Base-by-base conservation (phyloP, 2,329 filamentous ascomycete species). In the Fusarium acutatum region DNA sequence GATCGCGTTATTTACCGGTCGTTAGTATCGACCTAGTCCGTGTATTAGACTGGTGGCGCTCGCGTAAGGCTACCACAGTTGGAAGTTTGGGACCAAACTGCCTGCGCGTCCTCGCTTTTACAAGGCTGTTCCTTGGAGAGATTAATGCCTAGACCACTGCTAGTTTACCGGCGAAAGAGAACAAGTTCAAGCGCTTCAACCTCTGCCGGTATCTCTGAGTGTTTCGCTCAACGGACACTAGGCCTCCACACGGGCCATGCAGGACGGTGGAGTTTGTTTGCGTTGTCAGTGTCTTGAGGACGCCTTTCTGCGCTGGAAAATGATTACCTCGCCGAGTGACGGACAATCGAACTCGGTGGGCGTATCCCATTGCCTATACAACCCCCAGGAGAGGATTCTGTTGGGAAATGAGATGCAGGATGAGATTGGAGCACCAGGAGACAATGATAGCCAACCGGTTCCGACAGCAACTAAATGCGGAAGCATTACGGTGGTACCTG, bases 41-140 rank as follows among this genome's bases (percentile, higher is more conserved):
- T 30, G 24, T 35, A 37, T 56, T 74, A 72, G 71, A 38, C 71
- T 38, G 67, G 71, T 73, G 71, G 71, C 71, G 63, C 63, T 74
- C 67, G 67, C 62, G 67, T 68, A 72, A 64, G 71, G 71, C 71
- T 56, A 64, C 46, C 49, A 43, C 41, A 37, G 46, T 73, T 67
- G 67, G 41, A 49, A 58, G 40, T 49, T 49, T 35, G 20, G 62
- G 47, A 54, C 43, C 57, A 56, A 57, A 50, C 37, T 46, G 44
- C 38, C 59, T 49, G 40, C 40, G 41, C 34, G 47, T 60, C 52
- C 32, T 50, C 56, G 28, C 62, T 30, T 54, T 61, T 73, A 63
- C 75, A 77, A 73, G 75, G 73, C 75, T 75, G 62, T 67, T 60
- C 75, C 75, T 71, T 69, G 69, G 64, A 62, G 50, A 34, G 46